phyloP scores from a whole-genome alignment of 2,329 filamentous ascomycete species.

The Cercospora sojina region DNA sequence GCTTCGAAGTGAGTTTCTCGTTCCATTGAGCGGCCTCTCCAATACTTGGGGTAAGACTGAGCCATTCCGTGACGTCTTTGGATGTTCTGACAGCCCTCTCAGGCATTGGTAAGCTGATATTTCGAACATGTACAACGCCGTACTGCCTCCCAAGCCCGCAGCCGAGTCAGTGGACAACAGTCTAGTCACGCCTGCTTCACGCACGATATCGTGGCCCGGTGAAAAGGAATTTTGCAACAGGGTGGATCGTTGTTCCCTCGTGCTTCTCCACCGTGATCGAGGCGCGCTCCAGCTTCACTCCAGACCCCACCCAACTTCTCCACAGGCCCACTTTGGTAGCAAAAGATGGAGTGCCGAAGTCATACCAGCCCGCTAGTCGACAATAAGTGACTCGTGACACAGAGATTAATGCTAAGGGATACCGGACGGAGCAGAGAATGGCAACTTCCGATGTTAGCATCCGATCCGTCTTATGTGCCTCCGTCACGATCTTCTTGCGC shows the following conservation, averaged over 20 bases:
- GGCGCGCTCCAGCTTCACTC: slow-evolving; percentile 14
- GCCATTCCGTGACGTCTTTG: neutral
- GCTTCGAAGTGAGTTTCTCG: neutral
- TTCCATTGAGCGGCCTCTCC: neutral
- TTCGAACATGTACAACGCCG: neutral
- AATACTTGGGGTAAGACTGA: neutral
- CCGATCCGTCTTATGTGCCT: neutral
- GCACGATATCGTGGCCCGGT: neutral
- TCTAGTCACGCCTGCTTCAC: neutral
- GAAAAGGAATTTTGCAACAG: neutral
- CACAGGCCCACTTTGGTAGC: neutral
- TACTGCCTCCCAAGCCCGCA: neutral
- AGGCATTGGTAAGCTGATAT: neutral
- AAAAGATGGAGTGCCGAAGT: neutral
- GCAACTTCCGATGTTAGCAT: neutral
- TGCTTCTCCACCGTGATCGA: slow-evolving; percentile 8
- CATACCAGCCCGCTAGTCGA: neutral
- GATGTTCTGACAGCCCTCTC: neutral
- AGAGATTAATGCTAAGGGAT: neutral
- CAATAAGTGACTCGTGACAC: neutral
- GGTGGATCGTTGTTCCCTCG: slow-evolving; percentile 11
- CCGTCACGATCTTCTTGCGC: neutral
- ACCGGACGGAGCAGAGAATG: neutral
- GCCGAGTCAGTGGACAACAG: neutral
- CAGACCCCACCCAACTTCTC: slow-evolving; percentile 4